A percentile compares a stretch with the other conserved stretches of the same genome.
Evolutionary conservation across 225 moss, liverwort and hornwort genomes (phyloP).

Genomic region (Climacium dendroides): DNA sequence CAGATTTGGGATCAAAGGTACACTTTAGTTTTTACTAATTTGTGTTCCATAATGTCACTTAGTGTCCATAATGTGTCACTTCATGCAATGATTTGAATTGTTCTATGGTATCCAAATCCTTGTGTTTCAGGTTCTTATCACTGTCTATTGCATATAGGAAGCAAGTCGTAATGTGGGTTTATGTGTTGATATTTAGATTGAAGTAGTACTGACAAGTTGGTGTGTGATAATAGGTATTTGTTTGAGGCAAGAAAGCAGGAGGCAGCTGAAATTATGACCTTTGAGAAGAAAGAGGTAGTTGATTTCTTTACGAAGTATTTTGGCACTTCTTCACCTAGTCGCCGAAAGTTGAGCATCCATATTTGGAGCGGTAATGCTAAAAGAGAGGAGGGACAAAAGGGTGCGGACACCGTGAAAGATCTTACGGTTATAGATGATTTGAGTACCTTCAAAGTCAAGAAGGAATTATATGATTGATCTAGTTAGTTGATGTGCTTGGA

Average conservation of each 20-base stretch:
- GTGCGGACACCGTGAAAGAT: conserved; percentile 2
- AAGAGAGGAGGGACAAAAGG: not conserved
- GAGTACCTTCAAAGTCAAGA: conserved; percentile 28
- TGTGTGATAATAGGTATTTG: conserved; percentile 30
- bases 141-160: not conserved
- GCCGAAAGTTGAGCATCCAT: conserved; percentile 51
- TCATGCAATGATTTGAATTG: not conserved
- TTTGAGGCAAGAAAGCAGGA: conserved; percentile 75
- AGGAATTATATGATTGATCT: conserved; percentile 24
- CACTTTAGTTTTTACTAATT: not conserved
- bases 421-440: conserved; percentile 32
- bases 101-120: not conserved
- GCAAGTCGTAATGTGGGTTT: not conserved
- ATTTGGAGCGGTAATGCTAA: conserved; percentile 45
- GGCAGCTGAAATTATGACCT: conserved; percentile 49
- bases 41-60: too few species aligned
- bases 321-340: not conserved
- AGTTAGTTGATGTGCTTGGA: not conserved
- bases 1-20: conserved; percentile 94
- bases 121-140: not conserved
- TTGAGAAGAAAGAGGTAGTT: conserved; percentile 56
- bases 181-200: not conserved
- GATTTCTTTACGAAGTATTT: conserved; percentile 52
- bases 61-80: not conserved
- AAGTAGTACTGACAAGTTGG: not conserved